Evolutionary conservation across 352 stramenopile species (phyloP).

Genomic region (Globisporangium acanthophoron): DNA sequence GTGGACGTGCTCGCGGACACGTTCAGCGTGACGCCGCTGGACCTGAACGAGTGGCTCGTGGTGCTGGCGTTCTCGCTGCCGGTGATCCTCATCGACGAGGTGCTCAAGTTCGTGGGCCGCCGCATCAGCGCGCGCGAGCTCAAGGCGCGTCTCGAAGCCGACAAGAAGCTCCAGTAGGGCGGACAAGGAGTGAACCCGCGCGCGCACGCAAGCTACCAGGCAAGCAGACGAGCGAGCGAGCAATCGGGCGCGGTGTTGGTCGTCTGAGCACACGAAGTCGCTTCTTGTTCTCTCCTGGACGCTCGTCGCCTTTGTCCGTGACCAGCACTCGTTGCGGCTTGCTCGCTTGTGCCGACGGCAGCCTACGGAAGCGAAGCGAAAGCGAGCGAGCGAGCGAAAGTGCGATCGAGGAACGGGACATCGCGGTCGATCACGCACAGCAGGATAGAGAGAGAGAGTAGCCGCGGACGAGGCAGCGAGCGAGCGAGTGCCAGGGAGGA

Average conservation of each 20-base stretch:
- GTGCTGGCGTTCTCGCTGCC: conserved; percentile 91
- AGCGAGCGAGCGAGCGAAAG: too few relatives aligned
- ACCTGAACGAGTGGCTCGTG: conserved; percentile 90
- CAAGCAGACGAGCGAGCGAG: too few relatives aligned
- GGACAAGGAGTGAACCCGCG: too few relatives aligned
- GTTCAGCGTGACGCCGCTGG: conserved; percentile 91
- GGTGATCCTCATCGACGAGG: conserved; percentile 93
- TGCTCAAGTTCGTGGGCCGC: conserved; percentile 91
- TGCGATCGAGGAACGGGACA: too few relatives aligned
- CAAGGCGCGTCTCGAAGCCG: conserved; percentile 41
- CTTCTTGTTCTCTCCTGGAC: not conserved
- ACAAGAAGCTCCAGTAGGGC: conserved; percentile 51
- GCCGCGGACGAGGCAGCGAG: not conserved
- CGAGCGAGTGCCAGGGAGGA: not conserved
- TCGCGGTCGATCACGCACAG: too few relatives aligned
- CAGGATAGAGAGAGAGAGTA: not conserved
- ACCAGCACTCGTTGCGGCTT: not conserved
- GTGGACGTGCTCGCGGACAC: conserved; percentile 90
- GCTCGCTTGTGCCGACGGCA: not conserved
- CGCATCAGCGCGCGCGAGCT: conserved; percentile 74
- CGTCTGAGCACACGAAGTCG: not conserved
- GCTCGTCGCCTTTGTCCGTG: not conserved
- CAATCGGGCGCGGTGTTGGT: too few relatives aligned
- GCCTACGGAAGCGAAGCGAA: not conserved
- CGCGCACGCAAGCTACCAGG: too few relatives aligned